Percentiles rank a stretch among this genome's conserved stretches.
These are phyloP conservation scores for Tieghemostelium lacteum DNA, from an alignment of 78 protist genomes.

Conservation along the genomic window DNA sequence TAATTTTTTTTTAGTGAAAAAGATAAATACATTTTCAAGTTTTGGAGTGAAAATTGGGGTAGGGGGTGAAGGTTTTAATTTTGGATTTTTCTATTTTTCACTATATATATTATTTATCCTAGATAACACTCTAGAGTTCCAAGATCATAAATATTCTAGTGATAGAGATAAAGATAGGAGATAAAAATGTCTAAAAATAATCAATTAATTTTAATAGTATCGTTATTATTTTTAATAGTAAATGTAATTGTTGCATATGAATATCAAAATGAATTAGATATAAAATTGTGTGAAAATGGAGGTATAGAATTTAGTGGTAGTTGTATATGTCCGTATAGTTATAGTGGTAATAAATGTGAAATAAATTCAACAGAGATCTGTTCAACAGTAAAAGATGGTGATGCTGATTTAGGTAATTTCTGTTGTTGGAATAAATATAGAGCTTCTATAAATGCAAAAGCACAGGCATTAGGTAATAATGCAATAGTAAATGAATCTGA, in stretches of 20 bases:
- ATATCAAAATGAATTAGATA: background rate
- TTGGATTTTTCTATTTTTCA: no score
- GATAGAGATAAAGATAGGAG: background rate
- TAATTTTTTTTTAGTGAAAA: no score
- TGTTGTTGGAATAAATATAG: slow-evolving; percentile 57
- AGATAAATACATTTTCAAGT: background rate
- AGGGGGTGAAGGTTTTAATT: background rate
- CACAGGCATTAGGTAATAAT: background rate
- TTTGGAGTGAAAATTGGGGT: background rate
- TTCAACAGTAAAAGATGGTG: no score
- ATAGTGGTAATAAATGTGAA: slow-evolving; percentile 14
- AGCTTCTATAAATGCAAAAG: background rate
- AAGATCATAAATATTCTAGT: background rate
- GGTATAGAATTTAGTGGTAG: background rate
- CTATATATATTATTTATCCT: background rate
- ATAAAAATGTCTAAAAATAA: background rate
- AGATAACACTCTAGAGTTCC: background rate
- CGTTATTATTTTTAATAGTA: background rate
- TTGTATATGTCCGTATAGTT: slow-evolving; percentile 39
- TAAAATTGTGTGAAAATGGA: slow-evolving; percentile 28
- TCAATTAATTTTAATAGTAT: background rate
- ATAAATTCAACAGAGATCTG: background rate
- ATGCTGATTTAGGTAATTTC: no score
- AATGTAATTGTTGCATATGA: background rate
- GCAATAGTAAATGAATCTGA: no score